Base-by-base conservation (phyloP, 192 early-diverging fungal genomes). In the Umbelopsis isabellina region DNA sequence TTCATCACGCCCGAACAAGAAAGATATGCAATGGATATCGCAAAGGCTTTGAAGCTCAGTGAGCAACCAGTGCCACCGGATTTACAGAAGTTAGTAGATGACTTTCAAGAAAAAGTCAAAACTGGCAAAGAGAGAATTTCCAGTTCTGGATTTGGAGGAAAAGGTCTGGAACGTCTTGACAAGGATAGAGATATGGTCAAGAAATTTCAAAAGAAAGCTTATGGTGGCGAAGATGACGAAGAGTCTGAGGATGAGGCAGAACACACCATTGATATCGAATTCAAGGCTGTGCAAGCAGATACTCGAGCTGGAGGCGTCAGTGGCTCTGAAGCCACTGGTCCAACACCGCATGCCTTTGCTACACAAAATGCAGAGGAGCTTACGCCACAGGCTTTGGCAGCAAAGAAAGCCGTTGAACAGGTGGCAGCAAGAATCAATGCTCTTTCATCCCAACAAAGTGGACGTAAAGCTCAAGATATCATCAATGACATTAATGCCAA, bases 1-100 rank as follows among this genome's bases (percentile, higher is more conserved):
- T 99, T 98, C 74, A 91, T 99, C 66, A 93, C 93, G 1, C 93
- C 93, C 7, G 93, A 96, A 44, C 97, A 99, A 74, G 97, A 97
- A 52, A 83, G 90, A 27, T 99, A 94, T 75, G 94, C 97, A 21
- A 93, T 87, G 69, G 92, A 96, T 72, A 91, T 98, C 46, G 89
- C 91, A 45, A 95, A 95, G 73, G 96, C 96, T 0, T 75, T 98
- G 61, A 94, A 88, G 51, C 88, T 90, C 72, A 92, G 90, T 75
- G 87, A 85, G 5, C 89, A 88, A 18, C 77, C 85, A 0, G 85
- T 96, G 21, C 95, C 95, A 5, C 83, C 80, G 0, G 92, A 93
- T 23, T 75, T 99, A 35, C 91, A 92, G 71, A 83, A 76, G 5
- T 69, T 99, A 30, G 92, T 92, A 1, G 92, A 98, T 55, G 65